Evolutionary conservation across 129 eudicot species (phyloP).

Genomic region (Chrysanthemum lavandulifolium): DNA sequence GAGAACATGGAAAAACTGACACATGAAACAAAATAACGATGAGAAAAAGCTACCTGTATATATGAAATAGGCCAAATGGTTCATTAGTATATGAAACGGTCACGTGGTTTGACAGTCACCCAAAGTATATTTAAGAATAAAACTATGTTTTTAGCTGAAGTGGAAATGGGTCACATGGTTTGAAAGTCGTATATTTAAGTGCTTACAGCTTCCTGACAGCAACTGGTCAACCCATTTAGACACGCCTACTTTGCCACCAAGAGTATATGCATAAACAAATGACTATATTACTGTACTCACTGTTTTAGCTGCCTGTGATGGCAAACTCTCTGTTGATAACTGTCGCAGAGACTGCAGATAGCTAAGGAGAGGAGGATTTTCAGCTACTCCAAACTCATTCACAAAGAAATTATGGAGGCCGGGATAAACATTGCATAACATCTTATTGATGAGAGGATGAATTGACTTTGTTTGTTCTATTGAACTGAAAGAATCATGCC

Average conservation of each 20-base stretch:
- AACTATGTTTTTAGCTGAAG: no score
- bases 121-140: no score
- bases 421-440: slow-evolving; percentile 51
- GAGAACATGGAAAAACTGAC: slow-evolving; percentile 66
- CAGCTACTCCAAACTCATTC: slow-evolving; percentile 66
- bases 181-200: no score
- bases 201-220: no score
- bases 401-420: slow-evolving; percentile 66
- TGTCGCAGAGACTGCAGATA: slow-evolving; percentile 65
- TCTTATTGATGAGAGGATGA: slow-evolving; percentile 27
- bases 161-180: no score
- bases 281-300: slow-evolving; percentile 33
- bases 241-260: no score
- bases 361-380: slow-evolving; percentile 48
- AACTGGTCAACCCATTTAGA: no score
- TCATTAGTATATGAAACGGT: no score
- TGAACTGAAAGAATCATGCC: slow-evolving; percentile 65
- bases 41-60: background rate
- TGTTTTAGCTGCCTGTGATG: slow-evolving; percentile 50
- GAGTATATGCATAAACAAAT: no score
- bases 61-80: background rate
- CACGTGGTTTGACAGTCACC: no score
- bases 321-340: slow-evolving; percentile 43
- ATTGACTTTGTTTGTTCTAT: slow-evolving; percentile 33
- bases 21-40: slow-evolving; percentile 8